Conservation (phyloP, 345 rosid species). For the Limnanthes douglasii region DNA sequence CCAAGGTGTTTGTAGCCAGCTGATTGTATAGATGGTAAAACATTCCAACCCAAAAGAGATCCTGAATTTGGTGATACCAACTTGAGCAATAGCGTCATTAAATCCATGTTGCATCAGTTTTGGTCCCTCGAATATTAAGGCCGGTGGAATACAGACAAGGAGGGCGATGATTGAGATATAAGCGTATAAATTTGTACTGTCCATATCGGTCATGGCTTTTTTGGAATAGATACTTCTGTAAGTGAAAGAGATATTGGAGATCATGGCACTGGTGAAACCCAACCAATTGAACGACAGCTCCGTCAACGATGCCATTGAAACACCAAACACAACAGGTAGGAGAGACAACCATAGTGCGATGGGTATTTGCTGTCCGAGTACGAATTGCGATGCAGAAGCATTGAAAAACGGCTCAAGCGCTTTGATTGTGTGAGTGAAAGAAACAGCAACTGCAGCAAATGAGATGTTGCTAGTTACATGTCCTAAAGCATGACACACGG, state of each 20-base stretch:
- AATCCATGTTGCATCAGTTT: constrained; percentile 64
- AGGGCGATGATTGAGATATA: constrained; percentile 96
- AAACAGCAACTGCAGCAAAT: constrained; percentile 96
- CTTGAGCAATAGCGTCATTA: constrained; percentile 70
- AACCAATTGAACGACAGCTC: constrained; percentile 94
- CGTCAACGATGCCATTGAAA: constrained; percentile 83
- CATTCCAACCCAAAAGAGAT: constrained; percentile 99
- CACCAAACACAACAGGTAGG: constrained; percentile 92
- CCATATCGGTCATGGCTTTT: constrained; percentile 99
- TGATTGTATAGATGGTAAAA: constrained; percentile 97
- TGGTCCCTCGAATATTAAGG: constrained; percentile 89
- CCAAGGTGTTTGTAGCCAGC: constrained; percentile 96
- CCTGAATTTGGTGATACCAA: constrained; percentile 70
- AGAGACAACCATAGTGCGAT: constrained; percentile 77
- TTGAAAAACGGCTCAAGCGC: constrained; percentile 99
- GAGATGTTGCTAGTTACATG: constrained; percentile 93
- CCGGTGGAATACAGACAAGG: constrained; percentile 83
- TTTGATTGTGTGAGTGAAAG: constrained; percentile 92
- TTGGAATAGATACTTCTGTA: constrained; percentile 92
- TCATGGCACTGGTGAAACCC: constrained; percentile 97
- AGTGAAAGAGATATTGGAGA: constrained; percentile 89
- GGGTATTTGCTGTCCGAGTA: constrained; percentile 82
- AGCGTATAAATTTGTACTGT: constrained; percentile 88
- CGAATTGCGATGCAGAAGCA: constrained; percentile 87
- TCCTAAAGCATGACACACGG: constrained; percentile 86